phyloP scores from a whole-genome alignment of 768 basidiomycete genomes.

The Lentinula aciculospora region DNA sequence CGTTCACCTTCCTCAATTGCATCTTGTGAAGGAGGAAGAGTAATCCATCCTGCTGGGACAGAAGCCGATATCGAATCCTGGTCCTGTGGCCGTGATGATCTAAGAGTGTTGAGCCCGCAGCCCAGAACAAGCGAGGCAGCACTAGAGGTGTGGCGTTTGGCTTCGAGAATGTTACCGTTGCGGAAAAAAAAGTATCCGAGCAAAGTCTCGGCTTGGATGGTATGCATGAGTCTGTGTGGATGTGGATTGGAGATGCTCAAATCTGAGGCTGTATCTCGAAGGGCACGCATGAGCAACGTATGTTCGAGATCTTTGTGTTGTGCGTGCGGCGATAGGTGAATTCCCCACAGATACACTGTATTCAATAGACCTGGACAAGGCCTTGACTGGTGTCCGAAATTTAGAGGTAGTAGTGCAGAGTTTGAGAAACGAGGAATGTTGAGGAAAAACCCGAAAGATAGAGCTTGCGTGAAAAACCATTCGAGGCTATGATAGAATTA shows the following conservation, averaged over 20 bases:
- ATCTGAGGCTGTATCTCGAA: slow-evolving; percentile 35
- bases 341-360: slow-evolving; percentile 27
- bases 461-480: slow-evolving; percentile 50
- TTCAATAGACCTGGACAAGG: slow-evolving; percentile 20
- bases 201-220: slow-evolving; percentile 60
- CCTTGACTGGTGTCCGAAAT: slow-evolving; percentile 10
- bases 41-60: slow-evolving; percentile 25
- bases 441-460: slow-evolving; percentile 66
- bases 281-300: slow-evolving; percentile 26
- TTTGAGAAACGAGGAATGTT: slow-evolving; percentile 33
- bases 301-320: slow-evolving; percentile 14
- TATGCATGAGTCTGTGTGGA: slow-evolving; percentile 42
- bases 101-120: slow-evolving; percentile 41
- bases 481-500: slow-evolving; percentile 37
- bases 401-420: slow-evolving; percentile 11
- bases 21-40: slow-evolving; percentile 36
- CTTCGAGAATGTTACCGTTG: slow-evolving; percentile 53
- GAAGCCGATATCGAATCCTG: slow-evolving; percentile 26
- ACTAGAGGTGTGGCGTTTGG: slow-evolving; percentile 49
- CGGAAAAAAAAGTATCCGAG: slow-evolving; percentile 62
- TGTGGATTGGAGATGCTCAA: slow-evolving; percentile 37
- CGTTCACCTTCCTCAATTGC: slow-evolving; percentile 59
- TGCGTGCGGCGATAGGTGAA: slow-evolving; percentile 18
- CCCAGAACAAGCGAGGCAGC: slow-evolving; percentile 47
- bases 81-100: slow-evolving; percentile 23